Evolutionary conservation across 495 filamentous ascomycete genomes (phyloP).

Genomic region (Podospora appendiculata): DNA sequence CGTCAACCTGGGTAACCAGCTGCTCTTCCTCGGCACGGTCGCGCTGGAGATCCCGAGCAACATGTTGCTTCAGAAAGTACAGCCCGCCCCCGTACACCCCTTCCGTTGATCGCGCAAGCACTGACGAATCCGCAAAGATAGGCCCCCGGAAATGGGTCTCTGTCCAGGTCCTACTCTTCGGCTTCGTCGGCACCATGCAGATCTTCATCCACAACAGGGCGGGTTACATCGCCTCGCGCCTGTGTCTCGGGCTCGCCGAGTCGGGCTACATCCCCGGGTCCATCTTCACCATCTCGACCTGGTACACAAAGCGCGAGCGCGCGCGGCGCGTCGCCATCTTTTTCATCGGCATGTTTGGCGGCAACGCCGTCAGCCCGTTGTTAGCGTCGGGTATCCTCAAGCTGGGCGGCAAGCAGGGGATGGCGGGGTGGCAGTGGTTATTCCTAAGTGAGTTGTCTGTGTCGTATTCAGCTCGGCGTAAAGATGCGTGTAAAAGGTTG

Average conservation of each 20-base stretch:
- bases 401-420: constrained; percentile 28
- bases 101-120: not conserved
- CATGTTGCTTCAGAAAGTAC: constrained; percentile 32
- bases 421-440: constrained; percentile 50
- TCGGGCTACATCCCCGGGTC: constrained; percentile 28
- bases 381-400: constrained; percentile 43
- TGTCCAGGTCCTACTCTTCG: constrained; percentile 41
- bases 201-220: constrained; percentile 33
- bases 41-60: constrained; percentile 46
- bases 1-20: constrained; percentile 44
- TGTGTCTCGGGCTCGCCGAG: constrained; percentile 33
- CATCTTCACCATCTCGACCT: constrained; percentile 17
- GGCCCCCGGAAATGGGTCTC: constrained; percentile 46
- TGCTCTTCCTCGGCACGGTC: constrained; percentile 45
- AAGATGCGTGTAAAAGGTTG: not conserved
- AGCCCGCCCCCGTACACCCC: not conserved
- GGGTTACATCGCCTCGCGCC: constrained; percentile 29
- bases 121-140: constrained; percentile 11
- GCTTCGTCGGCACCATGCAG: constrained; percentile 43
- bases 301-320: constrained; percentile 17
- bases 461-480: not conserved
- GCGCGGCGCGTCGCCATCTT: constrained; percentile 39
- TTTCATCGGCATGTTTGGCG: constrained; percentile 39
- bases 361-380: constrained; percentile 32
- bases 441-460: constrained; percentile 37